Base-by-base conservation (phyloP, 2,329 filamentous ascomycete genomes). In the Arthroderma uncinatum region DNA sequence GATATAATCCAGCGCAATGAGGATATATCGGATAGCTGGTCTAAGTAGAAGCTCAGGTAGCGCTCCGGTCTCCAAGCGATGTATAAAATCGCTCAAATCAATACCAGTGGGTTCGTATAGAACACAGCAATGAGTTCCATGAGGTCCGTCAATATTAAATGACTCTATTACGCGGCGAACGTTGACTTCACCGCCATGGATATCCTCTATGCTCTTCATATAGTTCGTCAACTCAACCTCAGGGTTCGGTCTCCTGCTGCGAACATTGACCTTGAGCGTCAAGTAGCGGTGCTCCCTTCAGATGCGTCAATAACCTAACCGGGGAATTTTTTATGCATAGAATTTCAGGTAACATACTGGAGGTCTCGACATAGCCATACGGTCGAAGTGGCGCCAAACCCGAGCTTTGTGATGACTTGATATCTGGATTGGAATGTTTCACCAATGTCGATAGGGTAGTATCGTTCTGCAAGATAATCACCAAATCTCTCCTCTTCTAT, bases 131-230 rank as follows among this genome's bases (percentile, higher is more conserved):
- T 66, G 62, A 28, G 44, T 12, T 9, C 63, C 61, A 25, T 56
- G 19, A 8, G 62, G 60, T 6, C 63, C 62, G n/a, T 60, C 53
- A 47, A 70, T 57, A 12, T 63, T 47, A 56, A 70, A 70, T 19
- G 60, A 54, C 50, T 66, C 65, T 25, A 64, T 61, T 21, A 65
- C 34, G 4, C 50, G 58, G 19, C 65, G 65, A 42, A 69, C 56
- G 47, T 58, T 55, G 37, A 48, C 53, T 36, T 53, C 54, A 14
- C 62, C 66, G 4, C 63, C 59, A 54, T 66, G 62, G 44, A 53
- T 48, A 19, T 52, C 47, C 19, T 52, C 47, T 30, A 52, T 30
- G 60, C 33, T 28, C 60, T 54, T 55, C 40, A 42, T 40, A 53
- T 42, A 47, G 47, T 53, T 10, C 25, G 39, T 47, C 14, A 52